Evolutionary conservation across 345 rosid genomes (phyloP).

Genomic region (Salix brachista): DNA sequence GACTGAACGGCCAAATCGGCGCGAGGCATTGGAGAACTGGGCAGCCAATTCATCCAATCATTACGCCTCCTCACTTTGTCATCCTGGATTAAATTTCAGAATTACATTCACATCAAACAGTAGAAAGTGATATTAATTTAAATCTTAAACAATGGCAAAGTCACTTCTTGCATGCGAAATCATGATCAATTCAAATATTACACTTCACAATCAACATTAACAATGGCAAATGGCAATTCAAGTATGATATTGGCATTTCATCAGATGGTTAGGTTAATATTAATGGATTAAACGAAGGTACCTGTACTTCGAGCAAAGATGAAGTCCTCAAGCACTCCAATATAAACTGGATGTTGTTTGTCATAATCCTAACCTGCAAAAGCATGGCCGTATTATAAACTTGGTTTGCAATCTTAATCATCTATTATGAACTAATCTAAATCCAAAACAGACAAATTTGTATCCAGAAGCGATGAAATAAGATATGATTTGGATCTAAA

Average conservation of each 20-base stretch:
- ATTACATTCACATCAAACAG: background rate
- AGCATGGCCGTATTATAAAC: slow-evolving; percentile 12
- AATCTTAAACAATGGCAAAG: background rate
- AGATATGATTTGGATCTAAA: too few relatives aligned
- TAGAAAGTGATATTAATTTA: background rate
- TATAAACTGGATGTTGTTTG: slow-evolving; percentile 47
- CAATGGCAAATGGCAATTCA: too few relatives aligned
- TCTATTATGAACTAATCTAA: background rate
- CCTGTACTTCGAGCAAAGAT: slow-evolving; percentile 66
- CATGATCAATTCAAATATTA: background rate
- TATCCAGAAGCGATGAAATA: too few relatives aligned
- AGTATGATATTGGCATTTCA: too few relatives aligned
- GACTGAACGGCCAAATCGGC: slow-evolving; percentile 24
- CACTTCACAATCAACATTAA: background rate
- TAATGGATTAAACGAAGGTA: slow-evolving; percentile 14
- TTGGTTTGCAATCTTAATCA: slow-evolving; percentile 4
- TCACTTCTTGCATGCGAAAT: background rate
- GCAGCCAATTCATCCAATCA: slow-evolving; percentile 54
- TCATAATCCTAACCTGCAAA: slow-evolving; percentile 61
- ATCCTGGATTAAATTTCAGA: slow-evolving; percentile 32
- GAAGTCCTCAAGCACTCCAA: slow-evolving; percentile 61
- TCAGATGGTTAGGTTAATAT: background rate
- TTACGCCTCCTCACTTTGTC: slow-evolving; percentile 50
- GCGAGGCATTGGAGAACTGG: slow-evolving; percentile 14
- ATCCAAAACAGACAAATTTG: too few relatives aligned